These are phyloP conservation scores for Talaromyces pinophilus DNA, from an alignment of 2,329 filamentous ascomycete species.

Conservation along the genomic window DNA sequence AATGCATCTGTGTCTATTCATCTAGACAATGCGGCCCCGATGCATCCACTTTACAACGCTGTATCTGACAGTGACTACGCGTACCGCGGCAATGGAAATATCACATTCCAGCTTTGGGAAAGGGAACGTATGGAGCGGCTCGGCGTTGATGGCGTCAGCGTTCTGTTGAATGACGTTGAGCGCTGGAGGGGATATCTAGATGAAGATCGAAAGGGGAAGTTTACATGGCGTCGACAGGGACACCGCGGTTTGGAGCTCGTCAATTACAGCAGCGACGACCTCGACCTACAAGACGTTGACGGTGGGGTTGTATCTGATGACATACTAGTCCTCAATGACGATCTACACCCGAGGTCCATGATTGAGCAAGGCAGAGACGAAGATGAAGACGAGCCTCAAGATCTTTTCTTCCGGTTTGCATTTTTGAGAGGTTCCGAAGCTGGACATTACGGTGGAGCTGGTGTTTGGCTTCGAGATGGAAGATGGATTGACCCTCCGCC, in stretches of 20 bases:
- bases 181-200: constrained; percentile 60
- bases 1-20: constrained; percentile 45
- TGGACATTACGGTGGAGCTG: constrained; percentile 42
- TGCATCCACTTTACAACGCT: constrained; percentile 13
- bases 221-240: constrained; percentile 53
- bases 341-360: constrained; percentile 20
- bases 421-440: constrained; percentile 46
- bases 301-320: background rate
- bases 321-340: background rate
- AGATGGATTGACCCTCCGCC: constrained; percentile 35
- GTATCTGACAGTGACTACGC: constrained; percentile 23
- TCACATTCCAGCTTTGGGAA: constrained; percentile 49
- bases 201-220: constrained; percentile 49
- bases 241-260: constrained; percentile 42
- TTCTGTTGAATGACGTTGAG: constrained; percentile 66
- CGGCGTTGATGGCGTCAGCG: constrained; percentile 57
- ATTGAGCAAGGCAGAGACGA: constrained; percentile 23
- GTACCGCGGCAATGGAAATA: constrained; percentile 47
- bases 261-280: background rate
- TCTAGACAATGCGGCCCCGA: constrained; percentile 36
- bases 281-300: background rate
- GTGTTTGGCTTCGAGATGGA: constrained; percentile 44
- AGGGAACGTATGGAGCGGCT: constrained; percentile 41
- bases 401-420: constrained; percentile 51
- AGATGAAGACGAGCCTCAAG: constrained; percentile 38